Percentiles rank a stretch among this genome's conserved stretches.
Evolutionary conservation across 208 protist genomes (phyloP).

Genomic region (Herpetomonas muscarum): DNA sequence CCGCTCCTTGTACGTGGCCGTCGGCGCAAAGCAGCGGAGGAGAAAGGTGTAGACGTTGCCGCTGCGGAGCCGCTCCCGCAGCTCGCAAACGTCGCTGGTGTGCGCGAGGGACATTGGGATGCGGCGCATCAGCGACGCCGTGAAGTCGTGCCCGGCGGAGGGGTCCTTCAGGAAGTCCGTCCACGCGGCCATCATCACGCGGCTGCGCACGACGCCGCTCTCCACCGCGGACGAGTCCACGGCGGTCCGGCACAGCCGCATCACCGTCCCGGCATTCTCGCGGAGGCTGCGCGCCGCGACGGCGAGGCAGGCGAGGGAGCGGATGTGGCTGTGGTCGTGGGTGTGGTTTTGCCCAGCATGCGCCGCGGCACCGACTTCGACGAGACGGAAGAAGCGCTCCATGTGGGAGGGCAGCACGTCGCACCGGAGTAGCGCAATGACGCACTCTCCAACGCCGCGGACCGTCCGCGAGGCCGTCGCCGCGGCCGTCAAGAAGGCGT

Average conservation of each 20-base stretch:
- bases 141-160: not conserved
- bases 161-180: constrained; percentile 12
- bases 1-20: constrained; percentile 1
- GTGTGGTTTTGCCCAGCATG: too few relatives aligned
- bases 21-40: not conserved
- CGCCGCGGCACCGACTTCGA: too few relatives aligned
- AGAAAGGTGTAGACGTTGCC: not conserved
- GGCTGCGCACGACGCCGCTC: not conserved
- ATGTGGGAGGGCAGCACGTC: constrained; percentile 9
- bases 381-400: not conserved
- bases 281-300: too few relatives aligned
- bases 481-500: not conserved
- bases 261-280: too few relatives aligned
- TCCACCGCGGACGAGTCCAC: too few relatives aligned
- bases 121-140: not conserved
- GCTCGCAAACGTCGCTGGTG: not conserved
- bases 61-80: constrained; percentile 4
- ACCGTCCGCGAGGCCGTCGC: not conserved
- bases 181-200: constrained; percentile 7
- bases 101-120: not conserved
- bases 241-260: too few relatives aligned
- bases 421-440: constrained; percentile 5
- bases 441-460: not conserved
- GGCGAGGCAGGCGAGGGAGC: too few relatives aligned
- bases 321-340: too few relatives aligned